A percentile compares a stretch with the other conserved stretches of the same genome.
phyloP scores from a whole-genome alignment of 2,329 filamentous ascomycete genomes.

The Cercospora janseana region DNA sequence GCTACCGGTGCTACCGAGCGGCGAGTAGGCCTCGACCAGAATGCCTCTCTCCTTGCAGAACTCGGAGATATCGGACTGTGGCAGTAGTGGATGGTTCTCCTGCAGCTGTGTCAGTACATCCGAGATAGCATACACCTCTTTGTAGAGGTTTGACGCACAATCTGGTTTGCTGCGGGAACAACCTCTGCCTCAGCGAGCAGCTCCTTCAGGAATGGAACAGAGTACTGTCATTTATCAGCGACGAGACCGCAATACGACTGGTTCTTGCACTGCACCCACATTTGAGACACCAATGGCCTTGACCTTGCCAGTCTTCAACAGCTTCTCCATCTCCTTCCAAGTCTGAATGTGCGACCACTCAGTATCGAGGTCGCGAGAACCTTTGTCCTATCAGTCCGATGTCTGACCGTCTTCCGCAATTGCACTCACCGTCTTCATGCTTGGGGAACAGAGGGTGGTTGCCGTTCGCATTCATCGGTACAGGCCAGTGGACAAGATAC shows the following conservation, averaged over 20 bases:
- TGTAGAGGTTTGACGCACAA: not conserved
- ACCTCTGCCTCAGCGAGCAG: constrained; percentile 42
- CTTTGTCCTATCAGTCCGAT: not conserved
- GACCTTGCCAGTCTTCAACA: constrained; percentile 50
- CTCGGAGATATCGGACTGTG: constrained; percentile 69
- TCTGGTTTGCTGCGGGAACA: constrained; percentile 33
- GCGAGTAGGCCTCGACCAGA: constrained; percentile 67
- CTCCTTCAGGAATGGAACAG: constrained; percentile 48
- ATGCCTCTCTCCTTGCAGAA: constrained; percentile 67
- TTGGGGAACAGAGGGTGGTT: constrained; percentile 72
- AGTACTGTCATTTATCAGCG: constrained; percentile 36
- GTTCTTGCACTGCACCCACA: constrained; percentile 7
- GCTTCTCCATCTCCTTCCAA: constrained; percentile 72
- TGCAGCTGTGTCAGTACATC: constrained; percentile 42
- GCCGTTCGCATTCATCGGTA: constrained; percentile 75
- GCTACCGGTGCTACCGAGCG: constrained; percentile 50
- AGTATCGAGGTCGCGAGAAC: constrained; percentile 68
- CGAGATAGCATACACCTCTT: not conserved
- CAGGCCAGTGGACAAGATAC: constrained; percentile 74
- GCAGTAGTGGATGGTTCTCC: constrained; percentile 70
- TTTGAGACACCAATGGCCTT: constrained; percentile 54
- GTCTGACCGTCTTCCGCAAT: not conserved
- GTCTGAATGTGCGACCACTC: constrained; percentile 70
- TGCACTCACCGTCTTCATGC: constrained; percentile 56
- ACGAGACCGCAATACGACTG: not conserved